Evolutionary conservation across 2,329 filamentous ascomycete species (phyloP).

Genomic region (Rutstroemia sp.): DNA sequence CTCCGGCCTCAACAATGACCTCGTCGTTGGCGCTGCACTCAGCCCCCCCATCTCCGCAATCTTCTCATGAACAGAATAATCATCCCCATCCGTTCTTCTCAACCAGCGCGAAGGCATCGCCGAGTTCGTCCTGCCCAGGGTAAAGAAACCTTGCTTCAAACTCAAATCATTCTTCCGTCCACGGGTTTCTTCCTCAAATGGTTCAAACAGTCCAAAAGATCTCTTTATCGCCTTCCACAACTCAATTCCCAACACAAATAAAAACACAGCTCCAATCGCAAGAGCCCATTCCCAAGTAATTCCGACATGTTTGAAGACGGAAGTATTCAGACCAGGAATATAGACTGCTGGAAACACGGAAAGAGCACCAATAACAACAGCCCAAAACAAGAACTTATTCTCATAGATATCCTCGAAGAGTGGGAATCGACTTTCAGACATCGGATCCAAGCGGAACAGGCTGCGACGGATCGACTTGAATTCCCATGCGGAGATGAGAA

Average conservation of each 20-base stretch:
- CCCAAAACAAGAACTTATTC: constrained; percentile 66
- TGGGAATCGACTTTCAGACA: constrained; percentile 50
- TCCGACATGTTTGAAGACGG: constrained; percentile 57
- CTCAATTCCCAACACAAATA: constrained; percentile 61
- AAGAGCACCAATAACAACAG: constrained; percentile 49
- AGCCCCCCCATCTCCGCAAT: constrained; percentile 7
- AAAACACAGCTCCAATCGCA: constrained; percentile 49
- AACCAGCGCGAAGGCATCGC: background rate
- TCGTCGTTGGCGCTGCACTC: background rate
- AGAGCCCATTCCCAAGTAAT: constrained; percentile 66
- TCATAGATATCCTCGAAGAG: constrained; percentile 62
- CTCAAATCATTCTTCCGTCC: background rate
- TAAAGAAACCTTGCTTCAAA: constrained; percentile 2
- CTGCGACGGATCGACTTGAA: constrained; percentile 65
- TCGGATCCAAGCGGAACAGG: constrained; percentile 67
- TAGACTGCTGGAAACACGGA: constrained; percentile 56
- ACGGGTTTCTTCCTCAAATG: background rate
- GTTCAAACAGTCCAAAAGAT: constrained; percentile 5
- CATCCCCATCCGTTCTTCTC: background rate
- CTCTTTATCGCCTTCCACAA: constrained; percentile 62
- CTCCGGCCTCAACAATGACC: background rate
- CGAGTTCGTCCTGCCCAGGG: background rate
- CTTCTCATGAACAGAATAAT: constrained; percentile 12
- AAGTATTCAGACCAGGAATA: constrained; percentile 58
- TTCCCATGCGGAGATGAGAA: constrained; percentile 72